Evolutionary conservation across 805 yeast species (phyloP).

Genomic region (Ogataea methylovora): DNA sequence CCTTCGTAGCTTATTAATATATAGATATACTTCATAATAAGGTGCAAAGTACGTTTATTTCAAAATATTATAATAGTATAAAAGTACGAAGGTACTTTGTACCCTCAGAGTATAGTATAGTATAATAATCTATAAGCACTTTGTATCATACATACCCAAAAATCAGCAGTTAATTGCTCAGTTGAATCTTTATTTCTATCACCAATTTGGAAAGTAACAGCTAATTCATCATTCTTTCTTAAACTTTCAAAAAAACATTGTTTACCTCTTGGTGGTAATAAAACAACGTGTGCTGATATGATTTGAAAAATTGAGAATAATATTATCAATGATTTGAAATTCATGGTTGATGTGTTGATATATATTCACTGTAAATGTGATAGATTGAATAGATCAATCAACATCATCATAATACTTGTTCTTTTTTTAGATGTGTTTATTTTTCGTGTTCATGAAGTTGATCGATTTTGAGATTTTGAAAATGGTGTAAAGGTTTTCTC

Average conservation of each 20-base stretch:
- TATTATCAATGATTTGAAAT: too few relatives aligned
- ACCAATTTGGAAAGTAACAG: slow-evolving; percentile 89
- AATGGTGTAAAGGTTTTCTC: too few relatives aligned
- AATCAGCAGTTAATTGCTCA: slow-evolving; percentile 61
- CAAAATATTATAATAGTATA: not conserved
- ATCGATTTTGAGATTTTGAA: too few relatives aligned
- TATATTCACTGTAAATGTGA: too few relatives aligned
- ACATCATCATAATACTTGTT: not conserved
- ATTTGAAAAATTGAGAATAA: too few relatives aligned
- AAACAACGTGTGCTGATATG: slow-evolving; percentile 64
- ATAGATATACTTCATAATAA: too few relatives aligned
- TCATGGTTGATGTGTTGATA: too few relatives aligned
- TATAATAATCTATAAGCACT: slow-evolving; percentile 5
- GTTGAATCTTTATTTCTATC: slow-evolving; percentile 71
- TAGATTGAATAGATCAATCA: not conserved
- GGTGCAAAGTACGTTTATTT: too few relatives aligned
- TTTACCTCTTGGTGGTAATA: slow-evolving; percentile 75
- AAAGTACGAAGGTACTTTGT: not conserved
- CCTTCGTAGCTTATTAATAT: too few relatives aligned
- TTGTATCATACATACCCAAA: too few relatives aligned
- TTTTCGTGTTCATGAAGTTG: too few relatives aligned
- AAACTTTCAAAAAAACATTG: slow-evolving; percentile 84
- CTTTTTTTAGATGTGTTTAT: too few relatives aligned
- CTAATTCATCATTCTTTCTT: slow-evolving; percentile 76
- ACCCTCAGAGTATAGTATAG: not conserved